A percentile compares a stretch with the other conserved stretches of the same genome.
These are phyloP conservation scores for Mucor velutinosus DNA, from an alignment of 371 early-diverging fungal species.

Conservation along the genomic window DNA sequence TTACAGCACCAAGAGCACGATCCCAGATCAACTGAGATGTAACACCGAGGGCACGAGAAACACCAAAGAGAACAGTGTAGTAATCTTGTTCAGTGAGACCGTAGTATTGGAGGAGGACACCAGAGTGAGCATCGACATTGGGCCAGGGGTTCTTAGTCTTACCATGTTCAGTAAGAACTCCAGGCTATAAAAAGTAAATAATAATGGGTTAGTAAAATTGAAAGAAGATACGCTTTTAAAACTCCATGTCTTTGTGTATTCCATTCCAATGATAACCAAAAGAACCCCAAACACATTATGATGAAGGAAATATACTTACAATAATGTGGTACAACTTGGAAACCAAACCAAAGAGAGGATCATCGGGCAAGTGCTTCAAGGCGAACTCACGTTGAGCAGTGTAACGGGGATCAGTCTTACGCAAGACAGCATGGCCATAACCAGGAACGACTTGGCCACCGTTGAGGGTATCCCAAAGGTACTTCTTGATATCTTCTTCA, in stretches of 20 bases:
- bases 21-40: conserved; percentile 95
- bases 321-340: conserved; percentile 96
- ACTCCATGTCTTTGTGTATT: neutral
- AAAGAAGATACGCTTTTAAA: neutral
- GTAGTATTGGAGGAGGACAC: conserved; percentile 96
- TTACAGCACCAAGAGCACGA: conserved; percentile 81
- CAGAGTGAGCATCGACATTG: conserved; percentile 98
- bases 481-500: conserved; percentile 94
- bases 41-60: conserved; percentile 96
- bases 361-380: conserved; percentile 95
- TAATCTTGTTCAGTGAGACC: conserved; percentile 97
- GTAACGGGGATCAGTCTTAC: conserved; percentile 97
- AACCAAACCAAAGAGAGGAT: conserved; percentile 96
- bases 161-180: conserved; percentile 96
- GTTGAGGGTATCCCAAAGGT: conserved; percentile 95
- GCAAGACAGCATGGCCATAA: conserved; percentile 98
- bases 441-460: conserved; percentile 97
- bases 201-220: neutral
- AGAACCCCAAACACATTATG: neutral
- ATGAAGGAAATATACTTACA: conserved; percentile 26
- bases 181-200: conserved; percentile 57
- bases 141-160: conserved; percentile 99
- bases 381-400: conserved; percentile 98
- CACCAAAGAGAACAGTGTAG: conserved; percentile 99
- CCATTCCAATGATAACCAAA: neutral